Percentiles rank a stretch among this genome's conserved stretches.
Conservation (phyloP, 768 basidiomycete genomes). For the Hericium rajendrae region DNA sequence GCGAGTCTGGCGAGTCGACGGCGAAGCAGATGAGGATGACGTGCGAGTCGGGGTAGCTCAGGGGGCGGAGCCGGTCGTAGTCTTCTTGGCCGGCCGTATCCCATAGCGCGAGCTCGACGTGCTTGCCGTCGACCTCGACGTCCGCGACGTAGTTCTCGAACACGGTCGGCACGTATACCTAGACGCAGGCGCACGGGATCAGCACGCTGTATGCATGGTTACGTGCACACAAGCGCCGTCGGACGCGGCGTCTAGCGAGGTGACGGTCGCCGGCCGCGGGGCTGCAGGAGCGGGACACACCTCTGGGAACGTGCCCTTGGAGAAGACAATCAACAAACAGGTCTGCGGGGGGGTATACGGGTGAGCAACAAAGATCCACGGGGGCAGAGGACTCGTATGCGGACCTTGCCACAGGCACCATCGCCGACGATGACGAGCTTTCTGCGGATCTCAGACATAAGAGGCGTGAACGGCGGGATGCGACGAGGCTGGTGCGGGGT, state of each 20-base stretch:
- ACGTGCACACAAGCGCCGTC: not conserved
- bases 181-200: not conserved
- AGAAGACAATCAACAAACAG: constrained; percentile 81
- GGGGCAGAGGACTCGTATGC: not conserved
- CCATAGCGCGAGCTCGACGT: constrained; percentile 97
- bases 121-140: constrained; percentile 96
- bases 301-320: constrained; percentile 95
- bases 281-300: constrained; percentile 30
- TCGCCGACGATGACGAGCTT: constrained; percentile 99
- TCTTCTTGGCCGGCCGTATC: constrained; percentile 99
- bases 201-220: too few relatives aligned
- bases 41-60: constrained; percentile 98
- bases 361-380: not conserved
- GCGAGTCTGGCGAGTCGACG: constrained; percentile 93
- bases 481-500: not conserved
- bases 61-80: constrained; percentile 95
- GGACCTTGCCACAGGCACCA: constrained; percentile 92
- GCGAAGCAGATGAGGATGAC: constrained; percentile 99
- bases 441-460: constrained; percentile 95
- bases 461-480: not conserved
- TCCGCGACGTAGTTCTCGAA: constrained; percentile 99
- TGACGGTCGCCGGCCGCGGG: not conserved
- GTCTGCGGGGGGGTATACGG: constrained; percentile 6
- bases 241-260: not conserved
- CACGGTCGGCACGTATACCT: constrained; percentile 99